phyloP scores from a whole-genome alignment of 305 asterid genomes.

The Solanum hybrid region DNA sequence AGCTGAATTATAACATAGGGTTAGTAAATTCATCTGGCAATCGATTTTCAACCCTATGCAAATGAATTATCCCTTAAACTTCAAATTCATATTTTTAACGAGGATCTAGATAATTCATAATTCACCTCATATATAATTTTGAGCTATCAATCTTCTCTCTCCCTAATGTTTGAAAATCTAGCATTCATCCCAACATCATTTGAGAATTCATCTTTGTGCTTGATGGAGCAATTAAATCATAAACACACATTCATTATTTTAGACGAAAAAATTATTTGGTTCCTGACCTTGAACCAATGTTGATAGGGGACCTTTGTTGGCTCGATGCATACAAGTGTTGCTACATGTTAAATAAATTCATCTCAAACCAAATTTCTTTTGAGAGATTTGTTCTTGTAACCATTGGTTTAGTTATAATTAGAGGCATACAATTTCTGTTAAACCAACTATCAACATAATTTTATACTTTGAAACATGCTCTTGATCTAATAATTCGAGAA shows the following conservation, averaged over 20 bases:
- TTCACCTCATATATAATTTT: background rate
- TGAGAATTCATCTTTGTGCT: too few species aligned
- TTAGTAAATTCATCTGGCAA: too few species aligned
- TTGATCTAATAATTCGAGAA: background rate
- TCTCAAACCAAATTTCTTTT: background rate
- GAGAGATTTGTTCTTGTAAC: background rate
- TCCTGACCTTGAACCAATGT: background rate
- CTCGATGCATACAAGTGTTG: background rate
- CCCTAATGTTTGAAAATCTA: too few species aligned
- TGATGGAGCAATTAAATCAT: too few species aligned
- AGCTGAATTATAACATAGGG: too few species aligned
- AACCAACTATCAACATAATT: background rate
- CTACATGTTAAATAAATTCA: background rate
- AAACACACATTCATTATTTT: background rate
- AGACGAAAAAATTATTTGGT: too few species aligned
- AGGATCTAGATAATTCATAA: too few species aligned
- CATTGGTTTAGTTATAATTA: background rate
- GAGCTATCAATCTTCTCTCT: too few species aligned
- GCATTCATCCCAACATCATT: too few species aligned
- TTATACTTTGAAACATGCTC: background rate
- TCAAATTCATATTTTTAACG: too few species aligned
- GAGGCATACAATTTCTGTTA: background rate
- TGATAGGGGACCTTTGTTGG: background rate
- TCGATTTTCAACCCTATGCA: too few species aligned
- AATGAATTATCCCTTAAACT: too few species aligned